Evolutionary conservation across 1,139 yeast genomes (phyloP).

Genomic region (Yamadazyma songkhlaensis): DNA sequence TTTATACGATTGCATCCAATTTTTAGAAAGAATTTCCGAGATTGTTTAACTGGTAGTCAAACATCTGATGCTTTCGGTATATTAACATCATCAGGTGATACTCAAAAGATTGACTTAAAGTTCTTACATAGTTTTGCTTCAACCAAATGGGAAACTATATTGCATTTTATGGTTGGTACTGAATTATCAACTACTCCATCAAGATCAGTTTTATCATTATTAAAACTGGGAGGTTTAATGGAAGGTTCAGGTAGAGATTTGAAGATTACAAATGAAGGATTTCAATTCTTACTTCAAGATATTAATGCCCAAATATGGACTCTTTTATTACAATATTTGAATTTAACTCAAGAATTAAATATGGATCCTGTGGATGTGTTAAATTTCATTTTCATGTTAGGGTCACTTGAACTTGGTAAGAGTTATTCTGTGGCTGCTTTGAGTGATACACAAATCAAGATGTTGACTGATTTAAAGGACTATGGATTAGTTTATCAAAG

Average conservation of each 20-base stretch:
- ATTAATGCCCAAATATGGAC: slow-evolving; percentile 97
- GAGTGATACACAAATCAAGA: slow-evolving; percentile 76
- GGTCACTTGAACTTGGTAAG: slow-evolving; percentile 87
- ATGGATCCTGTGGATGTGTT: slow-evolving; percentile 97
- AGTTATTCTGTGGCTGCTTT: slow-evolving; percentile 73
- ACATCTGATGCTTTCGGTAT: slow-evolving; percentile 46
- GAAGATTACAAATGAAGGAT: slow-evolving; percentile 85
- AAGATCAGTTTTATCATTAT: slow-evolving; percentile 59
- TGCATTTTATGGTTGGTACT: slow-evolving; percentile 98
- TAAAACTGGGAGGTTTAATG: slow-evolving; percentile 83
- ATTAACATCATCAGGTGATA: slow-evolving; percentile 29
- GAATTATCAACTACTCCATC: slow-evolving; percentile 65
- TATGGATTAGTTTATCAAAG: slow-evolving; percentile 89
- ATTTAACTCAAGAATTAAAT: slow-evolving; percentile 75
- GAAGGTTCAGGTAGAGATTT: slow-evolving; percentile 53
- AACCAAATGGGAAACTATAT: slow-evolving; percentile 88
- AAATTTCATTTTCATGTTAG: slow-evolving; percentile 88
- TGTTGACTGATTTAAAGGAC: slow-evolving; percentile 88
- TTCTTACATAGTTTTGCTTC: slow-evolving; percentile 81
- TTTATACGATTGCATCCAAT: slow-evolving; percentile 65
- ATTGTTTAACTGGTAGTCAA: slow-evolving; percentile 81
- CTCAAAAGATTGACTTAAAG: slow-evolving; percentile 53
- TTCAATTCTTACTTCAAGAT: slow-evolving; percentile 89
- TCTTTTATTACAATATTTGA: slow-evolving; percentile 77
- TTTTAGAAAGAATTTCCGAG: slow-evolving; percentile 72